These are phyloP conservation scores for Astrothelium subdiscretum DNA, from an alignment of 495 filamentous ascomycete species.

Conservation along the genomic window DNA sequence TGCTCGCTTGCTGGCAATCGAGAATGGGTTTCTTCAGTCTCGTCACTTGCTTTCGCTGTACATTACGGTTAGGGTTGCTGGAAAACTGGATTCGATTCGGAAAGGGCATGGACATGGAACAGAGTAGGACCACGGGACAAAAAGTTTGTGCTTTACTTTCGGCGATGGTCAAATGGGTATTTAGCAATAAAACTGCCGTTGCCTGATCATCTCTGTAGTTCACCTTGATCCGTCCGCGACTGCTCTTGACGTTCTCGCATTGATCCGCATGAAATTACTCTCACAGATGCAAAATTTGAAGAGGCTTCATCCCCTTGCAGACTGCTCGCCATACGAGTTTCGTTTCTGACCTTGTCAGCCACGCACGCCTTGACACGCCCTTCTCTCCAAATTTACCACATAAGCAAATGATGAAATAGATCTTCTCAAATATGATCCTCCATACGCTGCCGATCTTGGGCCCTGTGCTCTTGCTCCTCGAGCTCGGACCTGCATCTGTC, in stretches of 20 bases:
- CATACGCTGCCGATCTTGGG: background rate
- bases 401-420: background rate
- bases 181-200: background rate
- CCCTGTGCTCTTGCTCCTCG: background rate
- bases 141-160: background rate
- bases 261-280: background rate
- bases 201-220: background rate
- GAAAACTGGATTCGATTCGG: background rate
- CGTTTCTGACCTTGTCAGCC: too few relatives aligned
- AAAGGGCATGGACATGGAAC: background rate
- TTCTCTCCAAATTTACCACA: too few relatives aligned
- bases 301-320: too few relatives aligned
- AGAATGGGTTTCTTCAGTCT: background rate
- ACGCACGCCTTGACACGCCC: too few relatives aligned
- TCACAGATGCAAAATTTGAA: background rate
- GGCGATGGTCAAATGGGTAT: background rate
- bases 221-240: too few relatives aligned
- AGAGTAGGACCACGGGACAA: background rate
- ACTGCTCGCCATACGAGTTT: too few relatives aligned
- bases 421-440: background rate
- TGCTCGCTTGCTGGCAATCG: background rate
- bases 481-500: background rate
- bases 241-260: background rate
- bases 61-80: background rate
- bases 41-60: background rate